Conservation (phyloP, 768 basidiomycete species). For the Tephrocybe sp. region DNA sequence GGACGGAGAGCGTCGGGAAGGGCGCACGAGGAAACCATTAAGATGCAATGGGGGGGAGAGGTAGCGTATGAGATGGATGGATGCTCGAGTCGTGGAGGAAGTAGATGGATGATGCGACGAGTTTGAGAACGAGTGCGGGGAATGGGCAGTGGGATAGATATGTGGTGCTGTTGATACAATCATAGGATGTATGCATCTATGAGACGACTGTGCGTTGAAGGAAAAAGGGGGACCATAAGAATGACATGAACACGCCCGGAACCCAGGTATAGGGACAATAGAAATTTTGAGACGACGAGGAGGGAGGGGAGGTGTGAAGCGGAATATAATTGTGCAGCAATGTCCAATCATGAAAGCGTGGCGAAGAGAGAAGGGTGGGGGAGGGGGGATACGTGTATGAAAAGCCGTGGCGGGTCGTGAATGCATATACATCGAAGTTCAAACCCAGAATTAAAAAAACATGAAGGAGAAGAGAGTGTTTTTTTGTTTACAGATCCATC, state of each 20-base stretch:
- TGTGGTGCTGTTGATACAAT: slow-evolving; percentile 11
- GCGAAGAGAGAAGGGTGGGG: neutral
- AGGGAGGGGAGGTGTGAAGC: neutral
- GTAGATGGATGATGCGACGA: too few species aligned
- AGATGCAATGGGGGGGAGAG: neutral
- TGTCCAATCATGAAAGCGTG: slow-evolving; percentile 7
- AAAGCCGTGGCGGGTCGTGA: slow-evolving; percentile 5
- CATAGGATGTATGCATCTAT: slow-evolving; percentile 16
- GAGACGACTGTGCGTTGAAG: neutral
- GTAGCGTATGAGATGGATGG: too few species aligned
- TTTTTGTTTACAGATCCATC: slow-evolving; percentile 13
- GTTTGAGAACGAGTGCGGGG: neutral
- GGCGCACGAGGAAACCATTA: neutral
- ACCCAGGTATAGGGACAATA: slow-evolving; percentile 6
- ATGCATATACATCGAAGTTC: neutral
- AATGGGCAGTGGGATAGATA: neutral
- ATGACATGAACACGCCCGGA: neutral
- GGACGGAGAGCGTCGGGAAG: neutral
- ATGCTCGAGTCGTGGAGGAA: too few species aligned
- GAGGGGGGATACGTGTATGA: neutral
- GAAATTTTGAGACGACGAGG: neutral
- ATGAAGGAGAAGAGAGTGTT: neutral
- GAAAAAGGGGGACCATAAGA: neutral
- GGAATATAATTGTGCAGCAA: slow-evolving; percentile 4
- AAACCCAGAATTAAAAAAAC: neutral